These are phyloP conservation scores for Diaporthe batatas DNA, from an alignment of 2,329 filamentous ascomycete genomes.

Conservation along the genomic window DNA sequence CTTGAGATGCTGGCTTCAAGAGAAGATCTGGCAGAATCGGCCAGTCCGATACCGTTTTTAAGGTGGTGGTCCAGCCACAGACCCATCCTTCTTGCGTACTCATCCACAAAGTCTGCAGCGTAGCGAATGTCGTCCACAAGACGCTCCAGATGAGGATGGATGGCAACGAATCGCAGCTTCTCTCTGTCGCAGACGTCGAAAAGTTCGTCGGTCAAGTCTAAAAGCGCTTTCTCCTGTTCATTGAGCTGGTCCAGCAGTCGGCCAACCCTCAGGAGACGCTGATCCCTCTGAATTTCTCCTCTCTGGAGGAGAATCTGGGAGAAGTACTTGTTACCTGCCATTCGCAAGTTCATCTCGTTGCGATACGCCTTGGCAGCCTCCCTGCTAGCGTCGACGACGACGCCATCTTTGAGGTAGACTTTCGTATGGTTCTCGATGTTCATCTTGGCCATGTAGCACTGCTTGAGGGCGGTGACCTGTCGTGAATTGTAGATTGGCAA, in stretches of 20 bases:
- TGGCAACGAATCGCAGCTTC: conserved; percentile 2
- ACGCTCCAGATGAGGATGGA: conserved; percentile 5
- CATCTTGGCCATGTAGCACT: conserved; percentile 4
- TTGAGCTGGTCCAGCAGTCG: conserved; percentile 16
- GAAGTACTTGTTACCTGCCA: conserved; percentile 14
- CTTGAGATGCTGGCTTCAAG: not conserved
- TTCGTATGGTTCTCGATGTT: conserved; percentile 4
- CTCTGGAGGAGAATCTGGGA: not conserved
- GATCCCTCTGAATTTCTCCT: not conserved
- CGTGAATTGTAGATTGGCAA: not conserved
- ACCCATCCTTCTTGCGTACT: conserved; percentile 31
- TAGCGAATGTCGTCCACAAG: conserved; percentile 1
- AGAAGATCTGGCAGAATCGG: not conserved
- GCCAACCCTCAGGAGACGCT: conserved; percentile 21
- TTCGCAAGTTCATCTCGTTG: not conserved
- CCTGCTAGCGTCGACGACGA: conserved; percentile 11
- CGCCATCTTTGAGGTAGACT: conserved; percentile 8
- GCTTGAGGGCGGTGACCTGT: not conserved
- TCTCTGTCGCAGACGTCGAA: conserved; percentile 24
- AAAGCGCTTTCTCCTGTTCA: conserved; percentile 11
- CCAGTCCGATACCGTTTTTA: not conserved
- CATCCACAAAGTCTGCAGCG: conserved; percentile 15
- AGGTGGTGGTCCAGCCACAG: conserved; percentile 22
- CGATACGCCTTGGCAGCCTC: conserved; percentile 2
- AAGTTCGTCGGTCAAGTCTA: not conserved